phyloP scores from a whole-genome alignment of 2,329 filamentous ascomycete species.

The Knoxdaviesia proteae region DNA sequence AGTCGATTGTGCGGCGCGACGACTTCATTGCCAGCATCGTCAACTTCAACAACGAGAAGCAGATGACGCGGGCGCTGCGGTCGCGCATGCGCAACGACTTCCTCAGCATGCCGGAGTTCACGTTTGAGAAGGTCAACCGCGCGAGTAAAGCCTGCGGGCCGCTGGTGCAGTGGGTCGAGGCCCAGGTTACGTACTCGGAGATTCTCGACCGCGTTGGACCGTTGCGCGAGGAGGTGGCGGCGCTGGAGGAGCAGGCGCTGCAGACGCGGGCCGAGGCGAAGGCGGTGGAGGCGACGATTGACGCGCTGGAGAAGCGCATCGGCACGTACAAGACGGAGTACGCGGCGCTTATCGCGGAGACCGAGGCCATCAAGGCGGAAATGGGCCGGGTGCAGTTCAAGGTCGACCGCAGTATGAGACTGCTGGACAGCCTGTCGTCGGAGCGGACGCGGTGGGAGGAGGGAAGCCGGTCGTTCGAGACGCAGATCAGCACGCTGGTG shows the following conservation, averaged over 20 bases:
- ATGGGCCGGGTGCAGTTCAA: constrained; percentile 96
- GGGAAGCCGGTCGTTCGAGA: constrained; percentile 94
- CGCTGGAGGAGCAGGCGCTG: constrained; percentile 71
- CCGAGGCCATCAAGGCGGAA: constrained; percentile 88
- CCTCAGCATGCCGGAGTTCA: constrained; percentile 84
- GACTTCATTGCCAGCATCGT: constrained; percentile 98
- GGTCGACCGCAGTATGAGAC: constrained; percentile 83
- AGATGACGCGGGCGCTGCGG: constrained; percentile 72
- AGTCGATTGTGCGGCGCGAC: constrained; percentile 70
- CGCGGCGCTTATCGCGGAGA: constrained; percentile 86
- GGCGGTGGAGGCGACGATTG: constrained; percentile 75
- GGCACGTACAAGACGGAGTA: constrained; percentile 92
- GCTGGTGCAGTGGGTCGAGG: constrained; percentile 88
- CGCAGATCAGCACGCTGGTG: constrained; percentile 88
- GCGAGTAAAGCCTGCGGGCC: constrained; percentile 94
- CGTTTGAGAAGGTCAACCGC: constrained; percentile 85
- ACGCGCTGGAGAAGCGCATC: constrained; percentile 71
- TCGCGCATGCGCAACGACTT: constrained; percentile 85
- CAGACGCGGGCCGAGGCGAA: constrained; percentile 87
- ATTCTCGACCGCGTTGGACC: constrained; percentile 90
- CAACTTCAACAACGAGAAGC: constrained; percentile 83
- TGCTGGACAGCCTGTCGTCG: constrained; percentile 86
- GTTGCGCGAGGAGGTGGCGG: constrained; percentile 68
- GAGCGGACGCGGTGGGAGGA: constrained; percentile 90
- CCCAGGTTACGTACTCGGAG: constrained; percentile 94